These are phyloP conservation scores for Paramecium sexaurelia DNA, from an alignment of 73 alveolate genomes.

Conservation along the genomic window DNA sequence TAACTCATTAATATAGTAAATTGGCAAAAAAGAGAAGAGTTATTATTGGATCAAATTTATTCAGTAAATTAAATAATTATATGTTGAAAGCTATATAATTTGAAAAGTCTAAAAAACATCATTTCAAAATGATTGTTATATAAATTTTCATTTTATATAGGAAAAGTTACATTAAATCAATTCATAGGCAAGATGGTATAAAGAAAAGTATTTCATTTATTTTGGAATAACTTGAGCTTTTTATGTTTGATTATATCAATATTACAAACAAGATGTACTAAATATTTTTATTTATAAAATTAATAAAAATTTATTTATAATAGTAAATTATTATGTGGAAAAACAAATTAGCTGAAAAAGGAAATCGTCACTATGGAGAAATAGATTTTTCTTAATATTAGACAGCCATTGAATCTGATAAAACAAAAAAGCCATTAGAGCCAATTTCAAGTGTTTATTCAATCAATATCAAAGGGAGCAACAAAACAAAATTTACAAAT, in stretches of 20 bases:
- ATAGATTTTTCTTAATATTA: background rate
- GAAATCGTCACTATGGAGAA: background rate
- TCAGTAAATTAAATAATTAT: background rate
- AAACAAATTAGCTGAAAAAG: conserved; percentile 17
- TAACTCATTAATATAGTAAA: too few species aligned
- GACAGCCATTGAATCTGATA: background rate
- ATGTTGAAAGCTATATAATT: background rate
- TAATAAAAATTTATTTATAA: background rate
- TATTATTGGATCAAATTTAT: conserved; percentile 8
- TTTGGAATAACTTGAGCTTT: conserved; percentile 73
- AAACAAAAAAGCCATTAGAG: background rate
- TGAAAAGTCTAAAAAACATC: background rate
- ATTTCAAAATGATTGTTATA: too few species aligned
- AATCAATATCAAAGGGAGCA: background rate
- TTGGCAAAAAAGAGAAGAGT: background rate
- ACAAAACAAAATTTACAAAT: background rate
- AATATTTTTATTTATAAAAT: background rate
- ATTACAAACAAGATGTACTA: background rate
- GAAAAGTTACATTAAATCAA: too few species aligned
- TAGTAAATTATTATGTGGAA: background rate
- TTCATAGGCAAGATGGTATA: too few species aligned
- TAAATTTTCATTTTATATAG: too few species aligned
- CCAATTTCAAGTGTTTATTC: background rate
- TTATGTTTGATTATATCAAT: conserved; percentile 1
- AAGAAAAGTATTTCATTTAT: too few species aligned